A percentile compares a stretch with the other conserved stretches of the same genome.
phyloP scores from a whole-genome alignment of 2,329 filamentous ascomycete species.

The Colletotrichum zoysiae region DNA sequence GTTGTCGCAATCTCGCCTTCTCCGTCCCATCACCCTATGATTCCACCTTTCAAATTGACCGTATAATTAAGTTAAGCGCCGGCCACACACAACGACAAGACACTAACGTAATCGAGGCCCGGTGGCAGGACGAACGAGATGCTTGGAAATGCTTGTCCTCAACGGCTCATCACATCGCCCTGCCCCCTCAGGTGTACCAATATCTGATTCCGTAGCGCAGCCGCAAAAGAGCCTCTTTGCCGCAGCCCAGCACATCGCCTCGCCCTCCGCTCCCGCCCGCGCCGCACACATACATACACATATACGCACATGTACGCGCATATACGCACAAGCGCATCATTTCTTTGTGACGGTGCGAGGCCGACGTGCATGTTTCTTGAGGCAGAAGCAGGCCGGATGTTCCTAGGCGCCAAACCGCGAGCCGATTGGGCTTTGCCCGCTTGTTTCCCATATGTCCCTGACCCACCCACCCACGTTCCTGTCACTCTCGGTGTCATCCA shows the following conservation, averaged over 20 bases:
- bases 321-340: background rate
- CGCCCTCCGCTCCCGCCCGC: too few species aligned
- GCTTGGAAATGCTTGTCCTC: slow-evolving; percentile 7
- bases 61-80: slow-evolving; percentile 37
- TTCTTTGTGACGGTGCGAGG: slow-evolving; percentile 31
- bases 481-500: slow-evolving; percentile 10
- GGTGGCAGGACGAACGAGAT: slow-evolving; percentile 11
- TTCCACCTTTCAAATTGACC: slow-evolving; percentile 33
- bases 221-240: slow-evolving; percentile 16
- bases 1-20: slow-evolving; percentile 12
- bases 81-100: slow-evolving; percentile 19
- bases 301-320: background rate
- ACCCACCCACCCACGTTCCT: background rate
- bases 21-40: slow-evolving; percentile 11
- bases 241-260: background rate
- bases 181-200: background rate
- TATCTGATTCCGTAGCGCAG: background rate
- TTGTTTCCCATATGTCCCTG: slow-evolving; percentile 9
- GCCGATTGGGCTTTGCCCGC: slow-evolving; percentile 29
- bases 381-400: slow-evolving; percentile 9
- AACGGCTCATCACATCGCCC: background rate
- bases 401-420: slow-evolving; percentile 25
- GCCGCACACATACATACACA: background rate
- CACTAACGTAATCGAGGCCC: slow-evolving; percentile 20
- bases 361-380: slow-evolving; percentile 34